Percentiles rank a stretch among this genome's conserved stretches.
These are phyloP conservation scores for Alternaria dauci DNA, from an alignment of 2,329 filamentous ascomycete genomes.

Conservation along the genomic window DNA sequence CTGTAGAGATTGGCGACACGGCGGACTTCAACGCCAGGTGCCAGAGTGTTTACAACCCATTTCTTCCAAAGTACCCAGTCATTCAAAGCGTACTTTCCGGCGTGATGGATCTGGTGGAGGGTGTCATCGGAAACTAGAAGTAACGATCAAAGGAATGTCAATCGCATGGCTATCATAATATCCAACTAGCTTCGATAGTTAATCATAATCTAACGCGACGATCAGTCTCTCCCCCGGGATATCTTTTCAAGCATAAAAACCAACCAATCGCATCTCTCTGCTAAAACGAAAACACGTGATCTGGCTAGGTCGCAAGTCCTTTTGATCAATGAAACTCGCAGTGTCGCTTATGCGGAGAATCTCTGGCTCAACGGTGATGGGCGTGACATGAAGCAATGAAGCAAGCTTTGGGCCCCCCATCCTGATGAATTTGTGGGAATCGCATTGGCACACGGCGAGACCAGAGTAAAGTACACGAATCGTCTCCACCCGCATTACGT, in stretches of 20 bases:
- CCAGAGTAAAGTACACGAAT: background rate
- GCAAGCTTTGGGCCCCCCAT: background rate
- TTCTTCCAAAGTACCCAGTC: slow-evolving; percentile 33
- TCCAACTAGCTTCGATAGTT: background rate
- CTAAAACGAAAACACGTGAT: background rate
- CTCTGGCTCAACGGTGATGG: background rate
- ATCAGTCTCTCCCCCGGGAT: background rate
- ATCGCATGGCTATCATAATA: background rate
- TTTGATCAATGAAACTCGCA: background rate
- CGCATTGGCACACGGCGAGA: background rate
- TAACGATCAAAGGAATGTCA: background rate
- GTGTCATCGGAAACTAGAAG: slow-evolving; percentile 7
- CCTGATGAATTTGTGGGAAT: background rate
- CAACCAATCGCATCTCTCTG: background rate
- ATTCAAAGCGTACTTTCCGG: slow-evolving; percentile 22
- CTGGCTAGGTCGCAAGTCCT: background rate
- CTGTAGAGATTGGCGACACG: slow-evolving; percentile 38
- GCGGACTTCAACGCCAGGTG: slow-evolving; percentile 48
- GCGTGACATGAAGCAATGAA: background rate
- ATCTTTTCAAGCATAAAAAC: background rate
- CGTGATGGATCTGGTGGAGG: slow-evolving; percentile 1
- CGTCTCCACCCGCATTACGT: background rate
- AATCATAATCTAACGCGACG: background rate
- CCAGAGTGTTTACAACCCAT: slow-evolving; percentile 38
- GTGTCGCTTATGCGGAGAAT: background rate